Percentiles rank a stretch among this genome's conserved stretches.
Evolutionary conservation across 805 yeast genomes (phyloP).

Genomic region (Cyberlindnera suaveolens): DNA sequence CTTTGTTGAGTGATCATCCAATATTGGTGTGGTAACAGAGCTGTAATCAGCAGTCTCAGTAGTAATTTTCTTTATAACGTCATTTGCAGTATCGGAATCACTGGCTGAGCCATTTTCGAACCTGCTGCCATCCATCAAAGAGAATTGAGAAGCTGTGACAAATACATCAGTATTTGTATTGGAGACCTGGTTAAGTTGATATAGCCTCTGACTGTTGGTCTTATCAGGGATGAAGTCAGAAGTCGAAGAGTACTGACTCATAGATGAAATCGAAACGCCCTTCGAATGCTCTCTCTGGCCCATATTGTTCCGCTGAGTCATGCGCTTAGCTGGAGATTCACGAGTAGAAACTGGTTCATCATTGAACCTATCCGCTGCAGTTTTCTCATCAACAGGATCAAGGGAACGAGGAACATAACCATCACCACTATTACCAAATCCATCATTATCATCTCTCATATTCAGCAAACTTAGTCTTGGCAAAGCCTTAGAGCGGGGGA

Average conservation of each 20-base stretch:
- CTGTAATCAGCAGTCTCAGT: not conserved
- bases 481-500: constrained; percentile 20
- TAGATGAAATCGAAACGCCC: constrained; percentile 18
- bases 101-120: not conserved
- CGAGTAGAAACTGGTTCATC: not conserved
- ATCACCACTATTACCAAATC: constrained; percentile 4
- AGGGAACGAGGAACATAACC: not conserved
- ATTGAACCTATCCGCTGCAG: not conserved
- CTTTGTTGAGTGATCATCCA: not conserved
- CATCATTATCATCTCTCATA: constrained; percentile 19
- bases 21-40: not conserved
- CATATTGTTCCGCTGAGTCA: not conserved
- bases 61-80: too few species aligned
- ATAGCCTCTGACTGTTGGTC: constrained; percentile 8
- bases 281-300: not conserved
- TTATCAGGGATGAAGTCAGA: constrained; percentile 5
- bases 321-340: not conserved
- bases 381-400: constrained; percentile 9
- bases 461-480: constrained; percentile 22
- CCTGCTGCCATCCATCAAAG: constrained; percentile 15
- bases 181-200: constrained; percentile 13
- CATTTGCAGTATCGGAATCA: not conserved
- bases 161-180: constrained; percentile 26
- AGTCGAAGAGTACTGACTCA: constrained; percentile 20
- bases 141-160: constrained; percentile 35